Base-by-base conservation (phyloP, 2,329 filamentous ascomycete species). In the Colletotrichum sansevieriae region DNA sequence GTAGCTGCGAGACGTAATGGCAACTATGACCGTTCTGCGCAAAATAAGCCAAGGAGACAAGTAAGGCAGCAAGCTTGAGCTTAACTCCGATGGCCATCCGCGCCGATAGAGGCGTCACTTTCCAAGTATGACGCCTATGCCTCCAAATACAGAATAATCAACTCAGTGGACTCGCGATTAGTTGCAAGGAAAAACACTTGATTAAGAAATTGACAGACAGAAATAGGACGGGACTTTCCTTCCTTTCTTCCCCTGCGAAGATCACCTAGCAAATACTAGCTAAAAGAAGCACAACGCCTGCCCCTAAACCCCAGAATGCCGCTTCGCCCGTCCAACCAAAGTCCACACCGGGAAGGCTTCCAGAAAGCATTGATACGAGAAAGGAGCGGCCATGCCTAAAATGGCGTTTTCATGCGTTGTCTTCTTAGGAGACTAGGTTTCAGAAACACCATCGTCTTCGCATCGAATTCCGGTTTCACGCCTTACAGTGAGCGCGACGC, bases 391-490 rank as follows among this genome's bases (percentile, higher is more conserved):
- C 62, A 65, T 33, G 18, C 66, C 66, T 39, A 49, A 51, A 61
- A 3, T 11, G 43, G 49, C 56, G 25, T 29, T 51, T 41, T 56
- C 41, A 61, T 65, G 55, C 62, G 66, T 44, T 7, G 52, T n/a
- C 29, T 29, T 46, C 9, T 49, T 41, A 43, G 54, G 5, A 55
- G 61, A 54, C 54, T 25, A 20, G 64, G 65, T 68, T 68, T 68
- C 62, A 56, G 62, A 68, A 65, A 68, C 55, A 37, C 55, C 49
- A 33, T 56, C 29, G 66, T 65, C 62, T 65, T 68, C 66, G 62
- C 66, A 68, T 68, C 18, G 66, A 61, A 58, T 68, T 68, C 66
- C 66, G 66, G 66, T 68, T 68, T 68, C 66, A 68, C 62, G 39
- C 41, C 25, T 49, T 54, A 35, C 43, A 33, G 55, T 49, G 25